These are phyloP conservation scores for Acidiella bohemica DNA, from an alignment of 495 filamentous ascomycete species.

Conservation along the genomic window DNA sequence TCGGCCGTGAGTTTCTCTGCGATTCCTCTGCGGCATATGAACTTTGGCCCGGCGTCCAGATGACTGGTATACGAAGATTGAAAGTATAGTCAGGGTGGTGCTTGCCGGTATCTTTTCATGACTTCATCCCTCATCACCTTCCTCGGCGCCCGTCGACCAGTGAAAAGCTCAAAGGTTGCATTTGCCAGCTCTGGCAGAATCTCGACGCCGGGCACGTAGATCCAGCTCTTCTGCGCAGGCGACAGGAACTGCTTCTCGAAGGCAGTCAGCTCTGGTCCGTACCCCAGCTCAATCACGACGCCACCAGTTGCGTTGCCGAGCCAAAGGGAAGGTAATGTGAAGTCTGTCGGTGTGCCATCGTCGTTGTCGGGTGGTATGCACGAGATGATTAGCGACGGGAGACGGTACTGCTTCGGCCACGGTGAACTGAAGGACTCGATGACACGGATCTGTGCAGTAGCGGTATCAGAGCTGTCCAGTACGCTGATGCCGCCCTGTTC, in stretches of 20 bases:
- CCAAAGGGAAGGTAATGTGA: constrained; percentile 64
- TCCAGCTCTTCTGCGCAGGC: constrained; percentile 53
- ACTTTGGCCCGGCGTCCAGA: too few relatives aligned
- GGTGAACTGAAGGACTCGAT: constrained; percentile 42
- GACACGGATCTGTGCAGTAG: constrained; percentile 31
- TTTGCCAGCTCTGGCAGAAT: constrained; percentile 70
- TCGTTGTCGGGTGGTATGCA: constrained; percentile 60
- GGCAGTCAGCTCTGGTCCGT: constrained; percentile 54
- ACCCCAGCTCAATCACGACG: constrained; percentile 56
- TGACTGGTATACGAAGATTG: too few relatives aligned
- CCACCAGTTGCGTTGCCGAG: constrained; percentile 63
- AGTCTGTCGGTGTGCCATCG: constrained; percentile 50
- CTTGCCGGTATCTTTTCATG: constrained; percentile 35
- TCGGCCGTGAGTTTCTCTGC: too few relatives aligned
- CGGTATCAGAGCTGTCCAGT: neutral
- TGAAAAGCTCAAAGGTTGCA: constrained; percentile 73
- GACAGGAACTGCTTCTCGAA: constrained; percentile 53
- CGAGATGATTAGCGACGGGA: constrained; percentile 62
- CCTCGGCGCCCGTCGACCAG: constrained; percentile 65
- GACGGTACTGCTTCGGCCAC: constrained; percentile 51
- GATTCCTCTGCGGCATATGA: too few relatives aligned
- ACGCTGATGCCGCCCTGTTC: neutral
- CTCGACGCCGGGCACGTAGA: constrained; percentile 67
- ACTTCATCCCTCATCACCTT: constrained; percentile 59
- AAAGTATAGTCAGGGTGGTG: too few relatives aligned